Evolutionary conservation across 371 early-diverging fungal genomes (phyloP).

Genomic region (Mucor piriformis): DNA sequence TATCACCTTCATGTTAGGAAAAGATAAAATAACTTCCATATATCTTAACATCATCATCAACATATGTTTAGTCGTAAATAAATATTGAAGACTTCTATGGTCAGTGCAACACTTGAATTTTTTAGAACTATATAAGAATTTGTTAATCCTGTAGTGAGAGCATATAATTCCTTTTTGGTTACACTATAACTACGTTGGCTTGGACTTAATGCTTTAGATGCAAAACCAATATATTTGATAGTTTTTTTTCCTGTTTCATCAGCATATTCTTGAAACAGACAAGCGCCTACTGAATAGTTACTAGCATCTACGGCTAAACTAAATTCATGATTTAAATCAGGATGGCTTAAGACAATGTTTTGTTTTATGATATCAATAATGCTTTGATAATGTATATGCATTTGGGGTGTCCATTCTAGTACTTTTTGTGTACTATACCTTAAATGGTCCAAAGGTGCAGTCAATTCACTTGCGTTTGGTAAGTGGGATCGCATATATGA

Average conservation of each 20-base stretch:
- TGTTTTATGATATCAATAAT: not conserved
- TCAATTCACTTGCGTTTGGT: constrained; percentile 11
- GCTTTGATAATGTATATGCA: not conserved
- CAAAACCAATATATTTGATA: constrained; percentile 8
- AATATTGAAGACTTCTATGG: not conserved
- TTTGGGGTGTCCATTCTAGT: not conserved
- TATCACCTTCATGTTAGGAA: constrained; percentile 9
- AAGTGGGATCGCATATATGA: not conserved
- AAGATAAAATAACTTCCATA: constrained; percentile 7
- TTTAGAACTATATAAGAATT: constrained; percentile 1
- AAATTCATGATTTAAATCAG: not conserved
- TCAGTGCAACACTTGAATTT: not conserved
- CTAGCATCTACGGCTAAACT: not conserved
- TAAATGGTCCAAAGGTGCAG: constrained; percentile 29
- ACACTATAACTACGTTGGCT: constrained; percentile 3
- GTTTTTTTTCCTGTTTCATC: not conserved
- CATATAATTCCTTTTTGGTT: not conserved
- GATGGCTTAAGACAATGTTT: not conserved
- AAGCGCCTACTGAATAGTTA: not conserved
- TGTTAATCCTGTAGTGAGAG: not conserved
- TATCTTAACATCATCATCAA: constrained; percentile 1
- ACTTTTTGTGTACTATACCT: constrained; percentile 4
- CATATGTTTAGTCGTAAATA: not conserved
- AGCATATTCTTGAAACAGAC: not conserved
- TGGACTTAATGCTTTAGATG: not conserved